Evolutionary conservation across 2,329 filamentous ascomycete genomes (phyloP).

Genomic region (Calonectria henricotiae): DNA sequence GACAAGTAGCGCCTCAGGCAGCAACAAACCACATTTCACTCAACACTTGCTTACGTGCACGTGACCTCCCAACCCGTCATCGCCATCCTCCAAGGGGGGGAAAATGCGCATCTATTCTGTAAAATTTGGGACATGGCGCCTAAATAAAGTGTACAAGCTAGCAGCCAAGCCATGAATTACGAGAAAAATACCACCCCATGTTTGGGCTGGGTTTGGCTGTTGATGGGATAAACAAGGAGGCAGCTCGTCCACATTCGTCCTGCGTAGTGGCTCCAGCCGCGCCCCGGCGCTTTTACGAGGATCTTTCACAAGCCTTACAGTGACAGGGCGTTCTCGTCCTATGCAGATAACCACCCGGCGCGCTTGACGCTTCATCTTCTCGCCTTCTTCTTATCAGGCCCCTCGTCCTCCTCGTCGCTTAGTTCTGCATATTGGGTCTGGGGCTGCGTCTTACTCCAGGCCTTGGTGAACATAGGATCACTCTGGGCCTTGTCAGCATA

Average conservation of each 20-base stretch:
- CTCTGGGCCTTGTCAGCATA: constrained; percentile 95
- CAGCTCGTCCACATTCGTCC: constrained; percentile 13
- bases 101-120: constrained; percentile 4
- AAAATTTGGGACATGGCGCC: background rate
- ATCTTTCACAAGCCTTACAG: constrained; percentile 35
- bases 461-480: constrained; percentile 94
- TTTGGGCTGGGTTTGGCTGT: constrained; percentile 16
- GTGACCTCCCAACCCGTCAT: constrained; percentile 39
- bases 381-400: constrained; percentile 77
- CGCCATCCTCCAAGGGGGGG: background rate
- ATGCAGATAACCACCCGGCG: constrained; percentile 25
- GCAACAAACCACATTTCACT: constrained; percentile 17
- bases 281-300: constrained; percentile 27
- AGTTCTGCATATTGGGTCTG: constrained; percentile 92
- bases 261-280: constrained; percentile 11
- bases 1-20: constrained; percentile 49
- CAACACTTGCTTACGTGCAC: constrained; percentile 38
- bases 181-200: background rate
- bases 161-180: background rate
- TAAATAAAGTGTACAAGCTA: constrained; percentile 10
- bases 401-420: constrained; percentile 86
- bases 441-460: constrained; percentile 93
- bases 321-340: constrained; percentile 30
- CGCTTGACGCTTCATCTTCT: constrained; percentile 64
- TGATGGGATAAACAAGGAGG: constrained; percentile 29